Evolutionary conservation across 768 basidiomycete genomes (phyloP).

Genomic region (Serendipita sp.): DNA sequence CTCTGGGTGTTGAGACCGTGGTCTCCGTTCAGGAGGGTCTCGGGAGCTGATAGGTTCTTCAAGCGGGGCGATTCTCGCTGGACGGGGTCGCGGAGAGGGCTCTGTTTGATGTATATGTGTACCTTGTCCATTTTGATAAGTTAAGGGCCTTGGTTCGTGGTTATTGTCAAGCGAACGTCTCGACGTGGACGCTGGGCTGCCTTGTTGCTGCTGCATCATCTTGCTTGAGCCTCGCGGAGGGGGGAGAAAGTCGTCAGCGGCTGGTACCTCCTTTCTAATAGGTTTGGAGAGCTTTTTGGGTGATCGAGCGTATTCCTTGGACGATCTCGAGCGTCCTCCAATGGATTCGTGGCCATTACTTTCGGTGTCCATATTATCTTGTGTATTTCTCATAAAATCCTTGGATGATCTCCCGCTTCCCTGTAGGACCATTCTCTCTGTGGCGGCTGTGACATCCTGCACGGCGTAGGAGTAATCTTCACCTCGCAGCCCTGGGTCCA

Average conservation of each 20-base stretch:
- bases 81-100: neutral
- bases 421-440: neutral
- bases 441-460: neutral
- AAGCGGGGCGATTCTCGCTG: neutral
- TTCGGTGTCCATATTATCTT: neutral
- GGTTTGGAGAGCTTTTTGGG: neutral
- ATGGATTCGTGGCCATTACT: constrained; percentile 2
- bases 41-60: neutral
- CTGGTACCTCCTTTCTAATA: neutral
- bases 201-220: neutral
- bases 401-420: neutral
- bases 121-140: neutral
- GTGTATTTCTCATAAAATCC: neutral
- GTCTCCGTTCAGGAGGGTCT: neutral
- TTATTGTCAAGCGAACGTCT: neutral
- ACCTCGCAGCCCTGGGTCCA: neutral
- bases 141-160: neutral
- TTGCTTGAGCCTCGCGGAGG: neutral
- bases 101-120: neutral
- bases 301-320: neutral
- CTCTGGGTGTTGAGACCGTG: neutral
- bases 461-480: neutral
- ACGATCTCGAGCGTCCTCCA: neutral
- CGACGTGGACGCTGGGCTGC: neutral
- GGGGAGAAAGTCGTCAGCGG: neutral